Conservation (phyloP, 148 eudicot species). For the Vaccinium vitisidaea region DNA sequence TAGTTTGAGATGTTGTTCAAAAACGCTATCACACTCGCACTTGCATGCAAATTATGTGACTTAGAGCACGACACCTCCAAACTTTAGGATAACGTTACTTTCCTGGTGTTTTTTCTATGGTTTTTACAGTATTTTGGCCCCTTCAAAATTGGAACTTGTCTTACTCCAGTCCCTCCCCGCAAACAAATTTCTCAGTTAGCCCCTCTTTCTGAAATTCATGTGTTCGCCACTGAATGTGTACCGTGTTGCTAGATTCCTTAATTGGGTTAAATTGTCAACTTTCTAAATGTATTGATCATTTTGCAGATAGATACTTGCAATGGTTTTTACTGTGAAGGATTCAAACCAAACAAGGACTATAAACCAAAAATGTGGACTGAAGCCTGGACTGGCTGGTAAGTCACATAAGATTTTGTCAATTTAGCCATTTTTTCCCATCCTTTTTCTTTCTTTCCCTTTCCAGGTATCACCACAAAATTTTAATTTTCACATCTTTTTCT, state of each 20-base stretch:
- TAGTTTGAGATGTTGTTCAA: too few species aligned
- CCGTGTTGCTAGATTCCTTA: not conserved
- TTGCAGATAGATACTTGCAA: slow-evolving; percentile 91
- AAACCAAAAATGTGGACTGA: slow-evolving; percentile 97
- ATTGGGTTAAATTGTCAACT: not conserved
- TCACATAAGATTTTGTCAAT: not conserved
- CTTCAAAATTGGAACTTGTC: not conserved
- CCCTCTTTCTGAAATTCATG: not conserved
- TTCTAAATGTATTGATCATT: not conserved
- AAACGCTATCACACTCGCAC: too few species aligned
- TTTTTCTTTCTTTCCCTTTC: not conserved
- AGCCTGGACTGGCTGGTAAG: slow-evolving; percentile 90
- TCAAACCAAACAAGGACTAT: slow-evolving; percentile 49
- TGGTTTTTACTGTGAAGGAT: slow-evolving; percentile 85
- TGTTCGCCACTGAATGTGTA: not conserved
- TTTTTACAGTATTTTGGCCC: not conserved
- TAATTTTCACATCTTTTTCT: not conserved
- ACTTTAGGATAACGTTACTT: not conserved
- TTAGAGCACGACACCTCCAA: not conserved
- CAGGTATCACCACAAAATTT: not conserved
- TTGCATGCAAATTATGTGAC: too few species aligned
- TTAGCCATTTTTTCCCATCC: not conserved
- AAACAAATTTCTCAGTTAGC: too few species aligned
- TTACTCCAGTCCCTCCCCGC: not conserved
- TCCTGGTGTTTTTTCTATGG: too few species aligned